phyloP scores from a whole-genome alignment of 768 basidiomycete species.

The Lactarius sp. region DNA sequence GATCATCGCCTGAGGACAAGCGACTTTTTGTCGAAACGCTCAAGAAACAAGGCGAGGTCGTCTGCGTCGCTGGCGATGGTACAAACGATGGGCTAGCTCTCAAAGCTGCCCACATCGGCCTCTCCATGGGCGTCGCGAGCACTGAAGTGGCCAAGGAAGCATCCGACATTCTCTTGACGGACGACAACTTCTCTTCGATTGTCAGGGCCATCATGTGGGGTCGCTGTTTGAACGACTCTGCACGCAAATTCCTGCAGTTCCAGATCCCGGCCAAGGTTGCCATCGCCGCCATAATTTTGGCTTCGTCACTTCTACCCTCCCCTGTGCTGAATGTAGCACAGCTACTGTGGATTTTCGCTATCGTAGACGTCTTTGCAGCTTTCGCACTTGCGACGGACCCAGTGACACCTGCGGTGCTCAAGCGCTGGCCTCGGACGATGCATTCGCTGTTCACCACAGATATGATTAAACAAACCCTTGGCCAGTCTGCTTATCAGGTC shows the following conservation, averaged over 20 bases:
- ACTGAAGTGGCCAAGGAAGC: conserved; percentile 99
- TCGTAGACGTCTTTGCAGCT: conserved; percentile 98
- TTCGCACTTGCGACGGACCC: conserved; percentile 97
- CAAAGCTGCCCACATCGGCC: conserved; percentile 93
- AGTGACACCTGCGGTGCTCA: conserved; percentile 69
- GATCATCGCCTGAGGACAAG: conserved; percentile 97
- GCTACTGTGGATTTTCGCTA: conserved; percentile 96
- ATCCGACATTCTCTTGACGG: conserved; percentile 97
- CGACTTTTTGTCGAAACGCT: conserved; percentile 86
- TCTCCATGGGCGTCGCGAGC: conserved; percentile 94
- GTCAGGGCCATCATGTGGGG: conserved; percentile 99
- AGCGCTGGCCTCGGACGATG: conserved; percentile 86
- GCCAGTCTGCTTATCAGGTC: conserved; percentile 87
- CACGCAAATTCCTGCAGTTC: conserved; percentile 96
- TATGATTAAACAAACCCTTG: conserved; percentile 95
- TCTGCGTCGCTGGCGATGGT: conserved; percentile 96
- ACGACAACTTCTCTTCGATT: conserved; percentile 93
- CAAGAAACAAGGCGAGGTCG: conserved; percentile 80
- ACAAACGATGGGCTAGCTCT: conserved; percentile 97
- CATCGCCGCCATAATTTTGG: conserved; percentile 66
- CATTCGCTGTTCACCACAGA: conserved; percentile 85
- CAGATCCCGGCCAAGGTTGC: conserved; percentile 95
- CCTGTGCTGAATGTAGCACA: conserved; percentile 91
- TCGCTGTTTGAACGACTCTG: conserved; percentile 95
- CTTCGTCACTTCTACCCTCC: conserved; percentile 77